Conservation (phyloP, 352 stramenopile species). For the Chrysophaeum taylorii region DNA sequence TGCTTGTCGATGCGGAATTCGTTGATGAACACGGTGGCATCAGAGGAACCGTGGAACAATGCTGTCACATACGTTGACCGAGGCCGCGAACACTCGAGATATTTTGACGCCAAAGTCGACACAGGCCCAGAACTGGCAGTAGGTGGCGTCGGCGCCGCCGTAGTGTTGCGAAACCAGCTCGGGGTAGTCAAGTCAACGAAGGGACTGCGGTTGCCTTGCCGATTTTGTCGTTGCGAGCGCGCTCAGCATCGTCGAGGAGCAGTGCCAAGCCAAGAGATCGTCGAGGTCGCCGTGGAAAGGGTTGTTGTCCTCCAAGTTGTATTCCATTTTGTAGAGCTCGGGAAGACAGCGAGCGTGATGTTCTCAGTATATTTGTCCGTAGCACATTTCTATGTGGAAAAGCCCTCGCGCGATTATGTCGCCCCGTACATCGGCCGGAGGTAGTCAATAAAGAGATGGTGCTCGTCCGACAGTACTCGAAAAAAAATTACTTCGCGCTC, state of each 20-base stretch:
- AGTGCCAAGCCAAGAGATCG: conserved; percentile 50
- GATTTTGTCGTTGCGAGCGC: conserved; percentile 39
- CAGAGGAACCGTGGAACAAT: too few species aligned
- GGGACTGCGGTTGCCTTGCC: conserved; percentile 54
- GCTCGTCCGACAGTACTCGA: conserved; percentile 33
- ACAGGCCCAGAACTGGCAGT: too few species aligned
- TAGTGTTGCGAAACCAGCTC: conserved; percentile 36
- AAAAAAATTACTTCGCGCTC: conserved; percentile 38
- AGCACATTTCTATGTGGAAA: conserved; percentile 47
- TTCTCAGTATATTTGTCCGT: conserved; percentile 30
- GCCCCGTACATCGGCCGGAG: conserved; percentile 30
- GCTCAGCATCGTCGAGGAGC: conserved; percentile 34
- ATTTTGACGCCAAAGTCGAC: too few species aligned
- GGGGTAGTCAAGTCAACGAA: conserved; percentile 58
- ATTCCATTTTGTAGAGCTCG: too few species aligned
- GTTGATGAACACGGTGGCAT: too few species aligned
- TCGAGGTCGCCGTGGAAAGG: too few species aligned
- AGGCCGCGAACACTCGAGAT: too few species aligned
- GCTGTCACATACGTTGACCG: too few species aligned
- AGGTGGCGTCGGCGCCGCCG: conserved; percentile 12
- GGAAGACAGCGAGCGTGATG: conserved; percentile 40
- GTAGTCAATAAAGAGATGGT: conserved; percentile 32
- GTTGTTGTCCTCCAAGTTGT: too few species aligned
- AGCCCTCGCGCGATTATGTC: conserved; percentile 44
- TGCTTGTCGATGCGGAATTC: too few species aligned